These are phyloP conservation scores for Talaromyces sp. DNA, from an alignment of 2,329 filamentous ascomycete species.

Conservation along the genomic window DNA sequence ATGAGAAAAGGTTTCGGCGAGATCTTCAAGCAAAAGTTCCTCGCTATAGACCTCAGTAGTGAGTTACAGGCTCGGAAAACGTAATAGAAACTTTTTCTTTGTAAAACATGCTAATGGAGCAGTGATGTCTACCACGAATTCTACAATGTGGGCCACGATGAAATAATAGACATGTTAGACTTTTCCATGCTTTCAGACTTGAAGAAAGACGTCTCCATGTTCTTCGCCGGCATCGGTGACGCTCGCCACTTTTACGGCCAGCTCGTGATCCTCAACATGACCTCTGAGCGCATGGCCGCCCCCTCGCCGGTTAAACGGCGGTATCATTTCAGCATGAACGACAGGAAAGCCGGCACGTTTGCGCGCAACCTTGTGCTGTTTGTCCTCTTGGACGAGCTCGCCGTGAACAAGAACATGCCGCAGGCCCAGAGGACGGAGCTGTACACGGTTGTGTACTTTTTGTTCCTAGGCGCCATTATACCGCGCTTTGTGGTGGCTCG, in stretches of 20 bases:
- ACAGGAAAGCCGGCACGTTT: slow-evolving; percentile 1
- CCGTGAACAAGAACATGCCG: slow-evolving; percentile 3
- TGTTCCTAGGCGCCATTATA: slow-evolving; percentile 10
- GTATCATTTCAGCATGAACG: slow-evolving; percentile 10
- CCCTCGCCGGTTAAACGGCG: slow-evolving; percentile 1
- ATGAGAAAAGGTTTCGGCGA: not conserved
- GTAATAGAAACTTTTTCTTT: not conserved
- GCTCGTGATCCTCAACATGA: slow-evolving; percentile 5
- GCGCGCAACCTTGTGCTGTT: slow-evolving; percentile 10
- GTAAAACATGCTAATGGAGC: not conserved
- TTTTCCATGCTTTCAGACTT: slow-evolving; percentile 4
- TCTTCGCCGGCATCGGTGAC: slow-evolving; percentile 10
- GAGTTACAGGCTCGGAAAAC: not conserved
- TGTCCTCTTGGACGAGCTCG: slow-evolving; percentile 11
- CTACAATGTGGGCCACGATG: slow-evolving; percentile 2
- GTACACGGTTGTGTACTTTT: slow-evolving; percentile 10
- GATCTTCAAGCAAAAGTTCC: not conserved
- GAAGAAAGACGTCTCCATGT: slow-evolving; percentile 6
- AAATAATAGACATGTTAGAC: slow-evolving; percentile 8
- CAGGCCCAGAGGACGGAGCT: slow-evolving; percentile 8
- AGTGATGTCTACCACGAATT: not conserved
- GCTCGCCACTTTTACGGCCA: slow-evolving; percentile 12
- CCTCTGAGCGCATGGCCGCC: slow-evolving; percentile 6
- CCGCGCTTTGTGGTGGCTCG: slow-evolving; percentile 7
- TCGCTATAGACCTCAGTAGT: slow-evolving; percentile 4